Conservation (phyloP, 1,139 yeast genomes). For the Scheffersomyces parashehatae region DNA sequence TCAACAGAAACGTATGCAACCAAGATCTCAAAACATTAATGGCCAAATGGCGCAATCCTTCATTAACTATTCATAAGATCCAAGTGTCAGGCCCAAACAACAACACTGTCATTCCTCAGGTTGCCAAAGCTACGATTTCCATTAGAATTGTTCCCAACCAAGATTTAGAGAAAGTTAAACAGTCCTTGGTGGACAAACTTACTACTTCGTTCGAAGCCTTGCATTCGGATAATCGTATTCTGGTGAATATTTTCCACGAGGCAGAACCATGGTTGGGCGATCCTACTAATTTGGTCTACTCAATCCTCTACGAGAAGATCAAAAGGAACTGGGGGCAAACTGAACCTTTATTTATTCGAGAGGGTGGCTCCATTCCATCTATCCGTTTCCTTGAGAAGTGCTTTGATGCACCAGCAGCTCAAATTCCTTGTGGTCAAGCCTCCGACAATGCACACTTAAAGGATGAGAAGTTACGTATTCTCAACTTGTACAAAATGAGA, state of each 20-base stretch:
- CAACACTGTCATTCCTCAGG: constrained; percentile 84
- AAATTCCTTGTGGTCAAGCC: constrained; percentile 94
- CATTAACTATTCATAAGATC: constrained; percentile 84
- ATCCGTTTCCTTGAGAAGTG: constrained; percentile 80
- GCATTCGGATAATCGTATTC: constrained; percentile 59
- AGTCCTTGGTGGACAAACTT: constrained; percentile 48
- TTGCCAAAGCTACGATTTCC: constrained; percentile 75
- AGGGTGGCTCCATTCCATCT: constrained; percentile 96
- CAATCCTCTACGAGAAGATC: constrained; percentile 60
- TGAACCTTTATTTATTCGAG: constrained; percentile 83
- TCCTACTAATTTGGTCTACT: constrained; percentile 70
- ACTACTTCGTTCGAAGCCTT: constrained; percentile 44
- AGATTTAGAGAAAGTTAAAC: constrained; percentile 58
- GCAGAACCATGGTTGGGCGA: constrained; percentile 98
- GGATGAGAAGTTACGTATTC: constrained; percentile 79
- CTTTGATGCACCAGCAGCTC: constrained; percentile 88
- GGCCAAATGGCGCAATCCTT: constrained; percentile 91
- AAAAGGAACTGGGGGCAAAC: constrained; percentile 60
- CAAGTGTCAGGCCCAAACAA: constrained; percentile 90
- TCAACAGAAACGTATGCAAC: constrained; percentile 20
- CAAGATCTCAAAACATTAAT: constrained; percentile 55
- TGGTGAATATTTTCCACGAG: constrained; percentile 66
- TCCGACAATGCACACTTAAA: constrained; percentile 92
- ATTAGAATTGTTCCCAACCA: constrained; percentile 91
- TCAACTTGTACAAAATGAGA: constrained; percentile 75